A percentile compares a stretch with the other conserved stretches of the same genome.
Conservation (phyloP, 768 basidiomycete genomes). For the Clitopilus passeckerianus region DNA sequence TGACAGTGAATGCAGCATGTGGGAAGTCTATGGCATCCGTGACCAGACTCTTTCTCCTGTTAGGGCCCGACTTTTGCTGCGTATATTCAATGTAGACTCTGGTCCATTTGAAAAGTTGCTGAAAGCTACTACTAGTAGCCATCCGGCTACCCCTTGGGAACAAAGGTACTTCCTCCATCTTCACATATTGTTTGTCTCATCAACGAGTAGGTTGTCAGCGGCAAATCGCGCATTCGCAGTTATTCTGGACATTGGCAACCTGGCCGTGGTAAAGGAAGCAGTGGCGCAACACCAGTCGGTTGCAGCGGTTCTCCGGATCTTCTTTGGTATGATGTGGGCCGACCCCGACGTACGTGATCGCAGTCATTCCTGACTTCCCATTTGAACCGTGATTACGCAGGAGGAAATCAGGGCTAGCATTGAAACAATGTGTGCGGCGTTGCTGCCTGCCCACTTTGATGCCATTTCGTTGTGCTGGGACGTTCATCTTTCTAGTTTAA, state of each 20-base stretch:
- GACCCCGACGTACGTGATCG: conserved; percentile 47
- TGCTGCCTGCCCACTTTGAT: conserved; percentile 63
- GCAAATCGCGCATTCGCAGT: conserved; percentile 58
- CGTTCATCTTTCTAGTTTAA: conserved; percentile 50
- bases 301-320: conserved; percentile 51
- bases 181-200: not conserved
- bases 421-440: conserved; percentile 51
- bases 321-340: conserved; percentile 59
- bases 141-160: conserved; percentile 37
- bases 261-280: conserved; percentile 55
- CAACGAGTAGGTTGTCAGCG: conserved; percentile 38
- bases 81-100: conserved; percentile 56
- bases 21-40: conserved; percentile 67
- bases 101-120: conserved; percentile 56
- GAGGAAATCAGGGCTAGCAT: conserved; percentile 63
- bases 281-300: conserved; percentile 62
- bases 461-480: conserved; percentile 67
- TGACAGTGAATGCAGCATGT: conserved; percentile 38
- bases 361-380: not conserved
- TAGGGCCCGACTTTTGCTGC: conserved; percentile 52
- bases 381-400: conserved; percentile 27
- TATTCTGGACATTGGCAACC: conserved; percentile 60
- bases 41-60: conserved; percentile 45
- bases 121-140: conserved; percentile 29
- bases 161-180: conserved; percentile 25